phyloP scores from a whole-genome alignment of 116 monocot species.

The Cymodocea nodosa region DNA sequence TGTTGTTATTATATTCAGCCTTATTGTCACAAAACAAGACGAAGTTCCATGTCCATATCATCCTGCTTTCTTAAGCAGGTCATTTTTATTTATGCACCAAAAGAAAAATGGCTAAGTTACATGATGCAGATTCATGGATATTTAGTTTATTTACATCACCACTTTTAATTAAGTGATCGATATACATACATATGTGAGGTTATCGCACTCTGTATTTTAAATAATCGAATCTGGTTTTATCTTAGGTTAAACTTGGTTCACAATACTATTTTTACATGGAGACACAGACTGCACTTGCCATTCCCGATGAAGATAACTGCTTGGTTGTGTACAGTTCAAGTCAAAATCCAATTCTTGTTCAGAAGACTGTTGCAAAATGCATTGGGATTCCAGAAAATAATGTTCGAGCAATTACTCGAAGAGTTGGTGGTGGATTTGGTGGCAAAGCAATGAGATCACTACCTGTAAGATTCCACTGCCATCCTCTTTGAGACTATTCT shows the following conservation, averaged over 20 bases:
- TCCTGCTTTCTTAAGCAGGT: too few relatives aligned
- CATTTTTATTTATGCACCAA: too few relatives aligned
- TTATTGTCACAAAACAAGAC: too few relatives aligned
- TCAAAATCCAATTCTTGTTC: conserved; percentile 39
- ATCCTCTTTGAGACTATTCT: too few relatives aligned
- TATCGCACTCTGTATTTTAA: too few relatives aligned
- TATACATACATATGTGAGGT: too few relatives aligned
- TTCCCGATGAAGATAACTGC: conserved; percentile 90
- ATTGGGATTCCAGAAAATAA: conserved; percentile 66
- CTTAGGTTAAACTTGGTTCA: conserved; percentile 51
- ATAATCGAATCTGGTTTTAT: neutral
- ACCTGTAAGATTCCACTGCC: conserved; percentile 27
- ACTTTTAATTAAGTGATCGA: neutral
- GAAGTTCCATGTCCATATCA: too few relatives aligned
- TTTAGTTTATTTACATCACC: too few relatives aligned
- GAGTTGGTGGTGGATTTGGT: conserved; percentile 92
- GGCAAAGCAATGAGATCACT: conserved; percentile 52
- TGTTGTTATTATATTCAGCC: too few relatives aligned
- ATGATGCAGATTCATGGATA: too few relatives aligned
- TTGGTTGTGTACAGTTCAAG: conserved; percentile 66
- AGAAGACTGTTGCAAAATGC: conserved; percentile 45
- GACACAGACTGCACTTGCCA: conserved; percentile 71
- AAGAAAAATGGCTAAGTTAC: too few relatives aligned
- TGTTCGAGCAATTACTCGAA: conserved; percentile 78
- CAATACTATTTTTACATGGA: conserved; percentile 96